Base-by-base conservation (phyloP, 306 rosid genomes). In the Quercus mongolica region DNA sequence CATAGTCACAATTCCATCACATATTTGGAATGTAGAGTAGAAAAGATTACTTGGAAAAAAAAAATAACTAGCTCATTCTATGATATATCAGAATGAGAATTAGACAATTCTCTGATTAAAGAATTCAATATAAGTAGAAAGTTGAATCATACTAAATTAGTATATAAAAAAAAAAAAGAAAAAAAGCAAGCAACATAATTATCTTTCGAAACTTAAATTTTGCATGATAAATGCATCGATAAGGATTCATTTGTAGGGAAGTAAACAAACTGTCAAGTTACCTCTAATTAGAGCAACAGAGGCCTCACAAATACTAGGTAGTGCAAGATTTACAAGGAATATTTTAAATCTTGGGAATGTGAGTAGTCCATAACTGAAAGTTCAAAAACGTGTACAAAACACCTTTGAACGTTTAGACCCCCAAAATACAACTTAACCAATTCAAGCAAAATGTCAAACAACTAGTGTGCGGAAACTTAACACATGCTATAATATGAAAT, bases 311-410 rank as follows among this genome's bases (percentile, higher is more conserved):
- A 92, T 76, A 74, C 91, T 69, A 83, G 99, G 94, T 8, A 92
- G 87, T 76, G 97, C 90, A 68, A 94, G 86, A 86, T 88, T 78
- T 83, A 90, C 55, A 56, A 92, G 91, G 73, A 92, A 91, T 79
- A 91, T 88, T 87, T 94, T 97, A 79, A 91, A 86, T 91, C 97
- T 90, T 71, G 97, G 94, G 69, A 94, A 90, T 70, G 86, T 76
- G 78, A 94, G 92, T 44, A 95, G 95, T 78, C 97, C 97, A 83
- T 88, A 87, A 21, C 21, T 21, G 21, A 21, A 21, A 21, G 21
- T 21, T 21, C 21, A 21, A 21, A 21, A 21, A 21, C 21, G 21
- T 21, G 21, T 21, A 21, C 21, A 21, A 21, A 21, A 21, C 21
- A 21, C 21, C 21, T 21, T 21, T 21, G 21, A 21, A 21, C 21